A percentile compares a stretch with the other conserved stretches of the same genome.
These are phyloP conservation scores for Yamadazyma insecticola DNA, from an alignment of 805 yeast genomes.

Conservation along the genomic window DNA sequence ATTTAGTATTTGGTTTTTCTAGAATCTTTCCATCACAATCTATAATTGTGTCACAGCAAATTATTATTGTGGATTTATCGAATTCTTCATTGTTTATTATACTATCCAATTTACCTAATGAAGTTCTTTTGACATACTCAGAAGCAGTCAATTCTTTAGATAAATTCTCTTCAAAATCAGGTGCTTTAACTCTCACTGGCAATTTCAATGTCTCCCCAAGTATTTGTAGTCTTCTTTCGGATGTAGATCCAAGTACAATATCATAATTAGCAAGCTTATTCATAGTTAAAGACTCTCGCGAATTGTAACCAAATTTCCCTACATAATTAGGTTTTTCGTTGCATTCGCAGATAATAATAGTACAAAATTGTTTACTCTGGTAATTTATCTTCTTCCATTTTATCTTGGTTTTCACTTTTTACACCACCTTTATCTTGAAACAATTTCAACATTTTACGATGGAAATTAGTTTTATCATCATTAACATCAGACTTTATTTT, in stretches of 20 bases:
- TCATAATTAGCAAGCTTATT: slow-evolving; percentile 1
- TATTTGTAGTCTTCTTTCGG: slow-evolving; percentile 79
- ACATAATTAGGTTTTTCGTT: too few relatives aligned
- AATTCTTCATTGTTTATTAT: slow-evolving; percentile 34
- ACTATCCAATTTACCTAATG: slow-evolving; percentile 60
- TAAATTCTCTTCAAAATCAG: slow-evolving; percentile 75
- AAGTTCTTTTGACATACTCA: slow-evolving; percentile 66
- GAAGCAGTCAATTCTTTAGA: slow-evolving; percentile 48
- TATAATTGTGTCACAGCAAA: slow-evolving; percentile 78
- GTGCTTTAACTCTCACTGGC: slow-evolving; percentile 43
- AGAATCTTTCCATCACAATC: slow-evolving; percentile 54
- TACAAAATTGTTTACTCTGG: too few relatives aligned
- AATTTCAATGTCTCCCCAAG: slow-evolving; percentile 53
- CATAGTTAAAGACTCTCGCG: too few relatives aligned
- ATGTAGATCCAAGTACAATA: slow-evolving; percentile 57
- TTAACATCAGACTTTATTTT: slow-evolving; percentile 13
- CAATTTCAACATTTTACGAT: slow-evolving; percentile 6
- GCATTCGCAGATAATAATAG: too few relatives aligned
- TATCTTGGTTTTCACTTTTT: too few relatives aligned
- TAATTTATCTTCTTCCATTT: too few relatives aligned
- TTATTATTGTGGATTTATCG: slow-evolving; percentile 10
- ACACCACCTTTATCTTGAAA: too few relatives aligned
- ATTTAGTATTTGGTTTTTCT: slow-evolving; percentile 65
- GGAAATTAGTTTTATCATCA: slow-evolving; percentile 11
- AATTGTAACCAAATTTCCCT: too few relatives aligned